A percentile compares a stretch with the other conserved stretches of the same genome.
Evolutionary conservation across 139 green algal species (phyloP).

Genomic region (Axilococcus clingmanii): DNA sequence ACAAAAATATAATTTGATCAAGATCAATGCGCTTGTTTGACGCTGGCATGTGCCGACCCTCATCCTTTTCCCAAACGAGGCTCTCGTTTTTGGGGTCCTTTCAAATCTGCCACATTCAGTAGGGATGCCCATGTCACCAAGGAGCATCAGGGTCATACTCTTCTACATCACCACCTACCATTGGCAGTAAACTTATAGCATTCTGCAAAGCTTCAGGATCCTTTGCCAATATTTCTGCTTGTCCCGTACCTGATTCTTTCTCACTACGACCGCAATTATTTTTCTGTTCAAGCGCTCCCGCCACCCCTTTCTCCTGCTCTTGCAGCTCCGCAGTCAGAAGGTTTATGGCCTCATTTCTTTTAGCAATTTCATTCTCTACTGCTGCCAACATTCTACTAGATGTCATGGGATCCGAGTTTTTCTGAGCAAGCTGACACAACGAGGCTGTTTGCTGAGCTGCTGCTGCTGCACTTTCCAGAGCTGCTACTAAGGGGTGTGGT

Average conservation of each 20-base stretch:
- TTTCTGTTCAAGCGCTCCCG: too few relatives aligned
- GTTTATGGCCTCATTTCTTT: too few relatives aligned
- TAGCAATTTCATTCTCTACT: too few relatives aligned
- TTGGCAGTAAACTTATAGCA: slow-evolving; percentile 4
- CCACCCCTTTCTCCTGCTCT: too few relatives aligned
- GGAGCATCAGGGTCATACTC: background rate
- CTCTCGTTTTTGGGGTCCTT: background rate
- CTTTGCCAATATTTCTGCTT: slow-evolving; percentile 4
- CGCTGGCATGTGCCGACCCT: background rate
- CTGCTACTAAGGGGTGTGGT: too few relatives aligned
- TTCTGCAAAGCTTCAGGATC: slow-evolving; percentile 14
- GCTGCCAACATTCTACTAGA: too few relatives aligned
- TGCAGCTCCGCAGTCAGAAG: too few relatives aligned
- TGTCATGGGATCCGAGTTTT: too few relatives aligned
- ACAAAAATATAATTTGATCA: background rate
- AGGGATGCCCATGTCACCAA: background rate
- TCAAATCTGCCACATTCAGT: background rate
- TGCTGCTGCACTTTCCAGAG: too few relatives aligned
- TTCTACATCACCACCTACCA: background rate
- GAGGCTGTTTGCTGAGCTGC: too few relatives aligned
- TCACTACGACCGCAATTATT: too few relatives aligned
- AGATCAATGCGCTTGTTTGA: background rate
- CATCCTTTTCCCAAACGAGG: background rate
- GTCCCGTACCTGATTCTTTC: slow-evolving; percentile 5
- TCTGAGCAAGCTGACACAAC: too few relatives aligned